phyloP scores from a whole-genome alignment of 2,329 filamentous ascomycete genomes.

The Penicillium hordei region DNA sequence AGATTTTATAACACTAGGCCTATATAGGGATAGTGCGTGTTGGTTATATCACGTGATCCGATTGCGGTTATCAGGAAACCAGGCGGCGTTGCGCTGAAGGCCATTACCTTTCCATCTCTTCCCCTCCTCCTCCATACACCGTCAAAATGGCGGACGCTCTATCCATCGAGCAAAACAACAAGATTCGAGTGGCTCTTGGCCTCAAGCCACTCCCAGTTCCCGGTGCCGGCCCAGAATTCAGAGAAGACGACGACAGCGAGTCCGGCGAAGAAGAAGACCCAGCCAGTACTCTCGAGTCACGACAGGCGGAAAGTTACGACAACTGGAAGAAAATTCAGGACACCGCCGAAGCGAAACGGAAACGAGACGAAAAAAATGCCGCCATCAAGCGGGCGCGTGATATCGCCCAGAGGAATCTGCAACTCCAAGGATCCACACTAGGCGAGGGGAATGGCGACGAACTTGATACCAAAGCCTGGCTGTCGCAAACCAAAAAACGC shows the following conservation, averaged over 20 bases:
- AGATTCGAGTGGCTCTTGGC: constrained; percentile 83
- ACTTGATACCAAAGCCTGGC: constrained; percentile 79
- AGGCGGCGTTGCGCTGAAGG: neutral
- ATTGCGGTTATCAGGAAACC: constrained; percentile 10
- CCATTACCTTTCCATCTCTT: neutral
- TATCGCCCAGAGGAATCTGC: constrained; percentile 70
- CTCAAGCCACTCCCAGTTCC: constrained; percentile 87
- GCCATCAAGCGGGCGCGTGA: constrained; percentile 87
- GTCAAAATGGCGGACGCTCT: constrained; percentile 55
- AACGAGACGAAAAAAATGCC: constrained; percentile 75
- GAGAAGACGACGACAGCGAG: constrained; percentile 48
- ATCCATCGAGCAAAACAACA: constrained; percentile 90
- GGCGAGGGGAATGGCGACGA: constrained; percentile 70
- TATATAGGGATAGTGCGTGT: neutral
- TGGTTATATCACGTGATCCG: constrained; percentile 16
- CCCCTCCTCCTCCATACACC: neutral
- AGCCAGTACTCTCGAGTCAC: constrained; percentile 77
- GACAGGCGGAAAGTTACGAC: constrained; percentile 44
- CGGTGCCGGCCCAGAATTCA: constrained; percentile 62
- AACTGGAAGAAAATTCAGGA: constrained; percentile 62
- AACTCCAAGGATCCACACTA: constrained; percentile 78
- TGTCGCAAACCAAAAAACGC: constrained; percentile 86
- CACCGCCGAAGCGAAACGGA: constrained; percentile 69
- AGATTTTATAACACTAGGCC: constrained; percentile 27
- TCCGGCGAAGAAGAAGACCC: constrained; percentile 63